Percentiles rank a stretch among this genome's conserved stretches.
These are phyloP conservation scores for Calocybe gangraenosa DNA, from an alignment of 768 basidiomycete genomes.

Conservation along the genomic window DNA sequence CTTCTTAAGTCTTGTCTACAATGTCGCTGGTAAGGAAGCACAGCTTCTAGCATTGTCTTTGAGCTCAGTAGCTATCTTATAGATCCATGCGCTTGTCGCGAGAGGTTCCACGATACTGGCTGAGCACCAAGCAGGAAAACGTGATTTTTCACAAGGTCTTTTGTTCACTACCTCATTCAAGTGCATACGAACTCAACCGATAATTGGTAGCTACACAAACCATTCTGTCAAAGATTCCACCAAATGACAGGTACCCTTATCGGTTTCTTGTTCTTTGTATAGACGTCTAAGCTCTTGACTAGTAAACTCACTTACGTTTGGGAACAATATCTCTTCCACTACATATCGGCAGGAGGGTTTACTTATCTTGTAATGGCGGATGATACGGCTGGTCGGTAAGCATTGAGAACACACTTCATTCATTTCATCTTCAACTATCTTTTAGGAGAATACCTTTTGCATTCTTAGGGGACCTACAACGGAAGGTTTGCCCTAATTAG, in stretches of 20 bases:
- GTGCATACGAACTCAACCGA: background rate
- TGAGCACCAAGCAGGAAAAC: conserved; percentile 75
- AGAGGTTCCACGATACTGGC: conserved; percentile 78
- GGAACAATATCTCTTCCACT: conserved; percentile 94
- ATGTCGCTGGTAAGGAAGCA: conserved; percentile 28
- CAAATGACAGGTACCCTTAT: conserved; percentile 63
- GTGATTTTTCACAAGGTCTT: conserved; percentile 87
- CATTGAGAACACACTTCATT: conserved; percentile 3
- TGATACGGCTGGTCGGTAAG: conserved; percentile 83
- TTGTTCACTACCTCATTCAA: background rate
- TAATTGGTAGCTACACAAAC: conserved; percentile 69
- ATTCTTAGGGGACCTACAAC: conserved; percentile 84
- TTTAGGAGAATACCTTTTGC: conserved; percentile 87
- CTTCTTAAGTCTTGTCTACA: background rate
- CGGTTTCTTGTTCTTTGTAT: conserved; percentile 3
- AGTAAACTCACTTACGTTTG: conserved; percentile 84
- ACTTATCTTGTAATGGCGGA: conserved; percentile 94
- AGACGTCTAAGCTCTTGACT: conserved; percentile 13
- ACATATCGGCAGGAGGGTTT: conserved; percentile 84
- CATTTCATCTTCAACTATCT: conserved; percentile 2
- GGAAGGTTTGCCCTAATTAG: conserved; percentile 52
- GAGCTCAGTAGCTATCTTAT: background rate
- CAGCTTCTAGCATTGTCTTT: background rate
- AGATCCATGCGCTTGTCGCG: conserved; percentile 87
- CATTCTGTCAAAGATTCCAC: conserved; percentile 93